Evolutionary conservation across 495 filamentous ascomycete species (phyloP).

Genomic region (Tetracladium marchalianum): DNA sequence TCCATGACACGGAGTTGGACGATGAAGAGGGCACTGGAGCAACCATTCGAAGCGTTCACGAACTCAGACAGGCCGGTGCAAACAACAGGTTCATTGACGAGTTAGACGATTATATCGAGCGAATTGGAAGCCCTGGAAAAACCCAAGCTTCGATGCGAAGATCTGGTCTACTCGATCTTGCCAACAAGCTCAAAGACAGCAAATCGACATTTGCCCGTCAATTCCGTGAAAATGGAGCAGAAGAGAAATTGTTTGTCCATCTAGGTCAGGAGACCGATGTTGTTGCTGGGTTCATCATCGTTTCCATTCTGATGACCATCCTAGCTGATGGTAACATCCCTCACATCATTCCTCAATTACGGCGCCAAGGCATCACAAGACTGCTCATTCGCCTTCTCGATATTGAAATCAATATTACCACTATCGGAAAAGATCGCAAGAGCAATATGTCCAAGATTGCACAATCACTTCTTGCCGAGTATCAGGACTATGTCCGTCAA

Average conservation of each 20-base stretch:
- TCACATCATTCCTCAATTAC: slow-evolving; percentile 40
- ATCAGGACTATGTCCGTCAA: slow-evolving; percentile 38
- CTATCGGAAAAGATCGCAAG: slow-evolving; percentile 49
- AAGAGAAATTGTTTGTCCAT: slow-evolving; percentile 50
- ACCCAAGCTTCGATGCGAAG: slow-evolving; percentile 30
- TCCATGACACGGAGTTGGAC: slow-evolving; percentile 26
- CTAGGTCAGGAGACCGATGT: slow-evolving; percentile 42
- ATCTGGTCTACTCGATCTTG: slow-evolving; percentile 54
- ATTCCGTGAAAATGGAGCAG: slow-evolving; percentile 67
- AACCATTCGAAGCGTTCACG: slow-evolving; percentile 75
- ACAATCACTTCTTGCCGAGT: slow-evolving; percentile 39
- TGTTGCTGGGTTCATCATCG: slow-evolving; percentile 48
- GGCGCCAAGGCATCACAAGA: slow-evolving; percentile 33
- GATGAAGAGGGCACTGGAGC: slow-evolving; percentile 44
- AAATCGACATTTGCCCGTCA: slow-evolving; percentile 44
- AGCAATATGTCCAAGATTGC: slow-evolving; percentile 59
- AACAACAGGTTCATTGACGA: slow-evolving; percentile 75
- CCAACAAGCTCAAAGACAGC: slow-evolving; percentile 59
- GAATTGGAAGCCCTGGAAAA: slow-evolving; percentile 53
- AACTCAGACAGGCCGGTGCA: slow-evolving; percentile 76
- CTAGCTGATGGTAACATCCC: slow-evolving; percentile 37
- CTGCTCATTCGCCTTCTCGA: slow-evolving; percentile 46
- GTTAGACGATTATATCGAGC: slow-evolving; percentile 73
- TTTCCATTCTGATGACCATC: slow-evolving; percentile 45
- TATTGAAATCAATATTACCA: slow-evolving; percentile 37